Conservation (phyloP, 1,284 basidiomycete species). For the Marasmius tenuissimus region DNA sequence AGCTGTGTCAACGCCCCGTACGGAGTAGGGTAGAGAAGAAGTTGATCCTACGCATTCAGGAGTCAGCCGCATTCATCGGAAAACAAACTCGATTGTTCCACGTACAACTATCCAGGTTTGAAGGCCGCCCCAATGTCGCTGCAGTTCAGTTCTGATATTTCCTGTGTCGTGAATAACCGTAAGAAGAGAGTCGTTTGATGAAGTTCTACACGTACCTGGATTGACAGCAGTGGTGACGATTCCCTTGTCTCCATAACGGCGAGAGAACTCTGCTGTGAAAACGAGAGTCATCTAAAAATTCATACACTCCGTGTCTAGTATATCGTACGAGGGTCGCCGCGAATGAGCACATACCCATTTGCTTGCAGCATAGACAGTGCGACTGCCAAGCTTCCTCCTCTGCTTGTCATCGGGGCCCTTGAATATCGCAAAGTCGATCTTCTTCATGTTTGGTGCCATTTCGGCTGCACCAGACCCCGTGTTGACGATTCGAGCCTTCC, state of each 20-base stretch:
- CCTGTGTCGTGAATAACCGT: conserved; percentile 23
- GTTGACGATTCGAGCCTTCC: conserved; percentile 37
- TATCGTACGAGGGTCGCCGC: background rate
- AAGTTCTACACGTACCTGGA: conserved; percentile 32
- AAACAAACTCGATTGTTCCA: background rate
- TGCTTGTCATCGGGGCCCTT: background rate
- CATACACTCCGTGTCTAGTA: too few relatives aligned
- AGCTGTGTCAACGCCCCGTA: conserved; percentile 20
- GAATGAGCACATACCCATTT: too few relatives aligned
- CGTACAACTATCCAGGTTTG: background rate
- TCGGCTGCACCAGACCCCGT: conserved; percentile 18
- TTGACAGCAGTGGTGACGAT: conserved; percentile 51
- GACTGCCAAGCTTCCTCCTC: background rate
- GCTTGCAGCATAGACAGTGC: too few relatives aligned
- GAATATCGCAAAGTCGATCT: background rate
- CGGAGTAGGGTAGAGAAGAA: background rate
- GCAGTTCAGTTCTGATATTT: conserved; percentile 43
- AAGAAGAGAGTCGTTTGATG: conserved; percentile 3
- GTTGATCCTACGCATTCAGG: background rate
- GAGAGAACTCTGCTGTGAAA: conserved; percentile 47
- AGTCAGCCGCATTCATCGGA: too few relatives aligned
- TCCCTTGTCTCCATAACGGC: conserved; percentile 49
- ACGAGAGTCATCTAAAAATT: conserved; percentile 33
- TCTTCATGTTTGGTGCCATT: background rate
- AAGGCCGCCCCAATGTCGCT: conserved; percentile 19